These are phyloP conservation scores for Solanum phureja DNA, from an alignment of 257 asterid genomes.

Conservation along the genomic window DNA sequence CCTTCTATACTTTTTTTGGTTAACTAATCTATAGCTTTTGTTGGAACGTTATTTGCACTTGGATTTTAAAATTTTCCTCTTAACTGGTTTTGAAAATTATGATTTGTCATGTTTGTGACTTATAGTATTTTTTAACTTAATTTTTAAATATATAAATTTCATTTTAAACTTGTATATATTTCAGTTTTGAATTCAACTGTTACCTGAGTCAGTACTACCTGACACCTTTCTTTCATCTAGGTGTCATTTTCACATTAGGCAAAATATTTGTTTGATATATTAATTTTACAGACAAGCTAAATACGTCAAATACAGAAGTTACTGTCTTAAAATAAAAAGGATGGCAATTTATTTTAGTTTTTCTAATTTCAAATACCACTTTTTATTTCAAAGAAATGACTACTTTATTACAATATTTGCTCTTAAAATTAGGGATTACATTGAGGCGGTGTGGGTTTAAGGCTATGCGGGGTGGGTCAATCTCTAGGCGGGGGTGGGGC, in stretches of 20 bases:
- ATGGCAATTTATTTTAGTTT: not conserved
- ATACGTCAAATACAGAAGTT: not conserved
- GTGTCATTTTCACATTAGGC: not conserved
- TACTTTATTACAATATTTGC: not conserved
- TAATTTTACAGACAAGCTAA: not conserved
- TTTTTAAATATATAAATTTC: no score
- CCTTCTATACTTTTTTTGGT: not conserved
- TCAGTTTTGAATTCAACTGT: not conserved
- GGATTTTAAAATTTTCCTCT: not conserved
- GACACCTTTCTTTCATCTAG: not conserved
- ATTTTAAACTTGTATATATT: no score
- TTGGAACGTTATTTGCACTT: not conserved
- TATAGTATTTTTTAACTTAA: not conserved
- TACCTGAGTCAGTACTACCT: not conserved
- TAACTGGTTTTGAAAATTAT: not conserved
- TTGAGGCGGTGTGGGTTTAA: no score
- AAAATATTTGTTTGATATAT: not conserved
- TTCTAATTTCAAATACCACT: not conserved
- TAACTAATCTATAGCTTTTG: not conserved
- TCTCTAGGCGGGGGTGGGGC: no score
- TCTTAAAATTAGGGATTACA: no score
- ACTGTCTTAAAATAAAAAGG: not conserved
- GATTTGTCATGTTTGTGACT: not conserved
- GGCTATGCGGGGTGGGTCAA: no score
- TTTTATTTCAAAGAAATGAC: not conserved